Base-by-base conservation (phyloP, 2,329 filamentous ascomycete genomes). In the Penicillium brevicompactum region DNA sequence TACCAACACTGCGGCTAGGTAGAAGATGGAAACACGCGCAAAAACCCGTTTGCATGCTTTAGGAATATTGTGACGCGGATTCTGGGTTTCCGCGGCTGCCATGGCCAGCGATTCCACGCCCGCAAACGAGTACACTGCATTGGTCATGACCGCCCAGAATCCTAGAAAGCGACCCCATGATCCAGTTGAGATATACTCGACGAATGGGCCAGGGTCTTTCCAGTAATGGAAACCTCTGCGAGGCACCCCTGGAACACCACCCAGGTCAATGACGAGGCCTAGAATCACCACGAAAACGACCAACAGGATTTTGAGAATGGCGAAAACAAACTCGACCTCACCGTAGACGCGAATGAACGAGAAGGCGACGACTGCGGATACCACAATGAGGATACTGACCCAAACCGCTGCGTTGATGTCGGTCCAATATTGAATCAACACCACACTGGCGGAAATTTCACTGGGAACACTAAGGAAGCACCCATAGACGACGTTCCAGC, bases 211-310 rank as follows among this genome's bases (percentile, higher is more conserved):
- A 0, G 88, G 88, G 31, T 85, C 72, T 21, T 74, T 82, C 89
- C 88, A 92, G 71, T 89, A 90, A 38, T 78, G 73, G 70, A 90
- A 90, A 2, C 88, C 88, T 49, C 86, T 79, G 4, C 82, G 76
- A 18, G 82, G 78, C 0, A 80, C 80, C 4, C 83, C 83, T 0
- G 85, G 81, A 2, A 84, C 78, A 45, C 85, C 86, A 30, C 86
- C 86, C 1, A 87, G 78, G 63, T 86, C 82, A 62, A 88, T 84
- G 54, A 87, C 77, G 30, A 88, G 72, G 2, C 76, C 73, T 46
- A 78, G 64, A 38, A 79, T 64, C 41, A 79, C 62, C 14, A 80
- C 67, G 30, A 78, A 78, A 27, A 80, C 60, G 45, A 82, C 80
- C 40, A 77, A 74, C 14, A 80, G 55, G 60, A 80, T 78, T 63